Percentiles rank a stretch among this genome's conserved stretches.
phyloP scores from a whole-genome alignment of 345 rosid genomes.

The Anastatica hierochuntica region DNA sequence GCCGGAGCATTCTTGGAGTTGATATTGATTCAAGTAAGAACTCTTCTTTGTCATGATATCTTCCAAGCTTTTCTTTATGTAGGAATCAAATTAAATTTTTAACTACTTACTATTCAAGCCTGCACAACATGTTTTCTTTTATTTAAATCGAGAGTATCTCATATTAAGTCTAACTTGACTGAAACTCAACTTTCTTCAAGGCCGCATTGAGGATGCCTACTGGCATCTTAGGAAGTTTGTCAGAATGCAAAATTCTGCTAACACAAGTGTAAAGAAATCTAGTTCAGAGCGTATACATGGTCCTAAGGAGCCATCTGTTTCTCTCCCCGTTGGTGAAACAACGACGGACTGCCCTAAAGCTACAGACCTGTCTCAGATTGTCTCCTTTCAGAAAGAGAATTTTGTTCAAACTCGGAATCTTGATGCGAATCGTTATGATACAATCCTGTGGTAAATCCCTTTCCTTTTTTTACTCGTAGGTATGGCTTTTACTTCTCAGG shows the following conservation, averaged over 20 bases:
- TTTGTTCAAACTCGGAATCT: constrained; percentile 40
- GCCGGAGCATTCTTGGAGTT: constrained; percentile 71
- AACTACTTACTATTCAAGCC: background rate
- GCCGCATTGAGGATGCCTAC: constrained; percentile 57
- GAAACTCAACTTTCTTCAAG: constrained; percentile 28
- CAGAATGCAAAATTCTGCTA: constrained; percentile 30
- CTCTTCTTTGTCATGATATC: background rate
- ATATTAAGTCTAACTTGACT: too few relatives aligned
- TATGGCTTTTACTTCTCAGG: background rate
- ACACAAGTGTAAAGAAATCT: constrained; percentile 22
- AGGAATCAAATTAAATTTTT: background rate
- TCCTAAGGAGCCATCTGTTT: constrained; percentile 13
- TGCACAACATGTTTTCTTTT: background rate
- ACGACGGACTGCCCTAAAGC: constrained; percentile 15
- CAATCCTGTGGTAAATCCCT: constrained; percentile 62
- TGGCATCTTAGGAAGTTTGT: constrained; percentile 60
- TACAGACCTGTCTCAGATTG: constrained; percentile 42
- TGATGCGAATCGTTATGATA: constrained; percentile 45
- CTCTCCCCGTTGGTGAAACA: constrained; percentile 22
- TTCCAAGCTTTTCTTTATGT: too few relatives aligned
- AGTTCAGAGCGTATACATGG: too few relatives aligned
- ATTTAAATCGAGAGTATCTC: too few relatives aligned
- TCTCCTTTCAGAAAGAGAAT: constrained; percentile 71
- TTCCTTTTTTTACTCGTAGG: background rate
- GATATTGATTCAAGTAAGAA: constrained; percentile 90